These are phyloP conservation scores for Didymella lethalis DNA, from an alignment of 2,329 filamentous ascomycete genomes.

Conservation along the genomic window DNA sequence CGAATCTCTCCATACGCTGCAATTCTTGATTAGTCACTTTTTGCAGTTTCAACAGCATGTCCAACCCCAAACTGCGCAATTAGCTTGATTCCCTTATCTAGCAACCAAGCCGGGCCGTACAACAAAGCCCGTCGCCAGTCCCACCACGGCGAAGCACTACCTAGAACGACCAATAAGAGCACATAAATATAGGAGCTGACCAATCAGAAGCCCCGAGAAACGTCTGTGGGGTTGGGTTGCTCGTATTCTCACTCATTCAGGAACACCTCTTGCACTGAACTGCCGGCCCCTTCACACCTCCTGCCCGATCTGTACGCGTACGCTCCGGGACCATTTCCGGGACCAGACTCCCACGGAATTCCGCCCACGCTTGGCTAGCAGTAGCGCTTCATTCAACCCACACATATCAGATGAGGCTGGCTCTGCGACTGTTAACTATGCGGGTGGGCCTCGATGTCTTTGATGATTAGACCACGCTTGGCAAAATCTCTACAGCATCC, in stretches of 20 bases:
- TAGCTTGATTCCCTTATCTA: no score
- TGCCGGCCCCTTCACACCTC: neutral
- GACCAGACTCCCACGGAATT: neutral
- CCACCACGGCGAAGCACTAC: neutral
- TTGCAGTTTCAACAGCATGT: neutral
- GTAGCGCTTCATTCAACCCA: slow-evolving; percentile 14
- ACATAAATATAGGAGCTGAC: no score
- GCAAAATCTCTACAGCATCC: no score
- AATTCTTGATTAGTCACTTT: no score
- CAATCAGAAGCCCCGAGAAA: no score
- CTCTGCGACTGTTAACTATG: slow-evolving; percentile 2
- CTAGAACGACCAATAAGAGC: no score
- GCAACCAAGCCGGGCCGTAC: neutral
- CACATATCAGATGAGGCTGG: slow-evolving; percentile 1
- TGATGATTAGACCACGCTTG: no score
- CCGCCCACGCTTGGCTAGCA: neutral
- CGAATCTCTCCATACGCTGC: no score
- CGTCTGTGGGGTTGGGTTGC: no score
- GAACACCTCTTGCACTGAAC: neutral
- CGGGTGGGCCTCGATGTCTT: no score
- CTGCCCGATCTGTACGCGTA: neutral
- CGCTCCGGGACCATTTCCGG: neutral
- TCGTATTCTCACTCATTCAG: no score
- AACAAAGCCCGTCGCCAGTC: neutral
- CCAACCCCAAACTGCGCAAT: neutral